A percentile compares a stretch with the other conserved stretches of the same genome.
These are phyloP conservation scores for Fusarium sp. DNA, from an alignment of 2,329 filamentous ascomycete genomes.

Conservation along the genomic window DNA sequence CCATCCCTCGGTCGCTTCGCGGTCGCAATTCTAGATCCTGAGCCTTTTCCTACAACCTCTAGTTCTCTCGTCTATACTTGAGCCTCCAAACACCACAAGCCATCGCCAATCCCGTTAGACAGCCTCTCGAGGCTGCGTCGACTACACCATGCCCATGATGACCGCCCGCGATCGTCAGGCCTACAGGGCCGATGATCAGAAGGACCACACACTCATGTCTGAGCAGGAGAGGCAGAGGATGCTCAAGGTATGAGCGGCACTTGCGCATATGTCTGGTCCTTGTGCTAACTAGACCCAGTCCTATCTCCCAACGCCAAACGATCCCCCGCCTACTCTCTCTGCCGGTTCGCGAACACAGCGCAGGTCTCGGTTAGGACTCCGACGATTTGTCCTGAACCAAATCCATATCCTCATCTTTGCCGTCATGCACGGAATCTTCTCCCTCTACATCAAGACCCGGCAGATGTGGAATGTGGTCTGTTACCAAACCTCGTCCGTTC, in stretches of 20 bases:
- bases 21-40: conserved; percentile 12
- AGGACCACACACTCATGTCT: conserved; percentile 48
- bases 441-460: conserved; percentile 85
- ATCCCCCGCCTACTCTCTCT: conserved; percentile 42
- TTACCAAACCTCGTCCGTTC: conserved; percentile 81
- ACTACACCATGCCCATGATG: conserved; percentile 49
- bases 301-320: conserved; percentile 51
- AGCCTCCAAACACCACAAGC: background rate
- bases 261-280: background rate
- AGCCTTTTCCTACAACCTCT: conserved; percentile 1
- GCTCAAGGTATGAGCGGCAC: conserved; percentile 46
- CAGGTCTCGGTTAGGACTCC: conserved; percentile 65
- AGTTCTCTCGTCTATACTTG: background rate
- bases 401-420: conserved; percentile 76
- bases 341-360: conserved; percentile 40
- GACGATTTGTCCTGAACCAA: conserved; percentile 70
- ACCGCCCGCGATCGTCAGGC: conserved; percentile 51
- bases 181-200: conserved; percentile 55
- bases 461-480: conserved; percentile 82
- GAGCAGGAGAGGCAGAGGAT: conserved; percentile 53
- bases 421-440: conserved; percentile 84
- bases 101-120: conserved; percentile 28
- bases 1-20: conserved; percentile 18
- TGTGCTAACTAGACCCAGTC: conserved; percentile 40
- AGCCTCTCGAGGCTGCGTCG: conserved; percentile 45